Evolutionary conservation across 2,329 filamentous ascomycete species (phyloP).

Genomic region (Simplicillium sp.): DNA sequence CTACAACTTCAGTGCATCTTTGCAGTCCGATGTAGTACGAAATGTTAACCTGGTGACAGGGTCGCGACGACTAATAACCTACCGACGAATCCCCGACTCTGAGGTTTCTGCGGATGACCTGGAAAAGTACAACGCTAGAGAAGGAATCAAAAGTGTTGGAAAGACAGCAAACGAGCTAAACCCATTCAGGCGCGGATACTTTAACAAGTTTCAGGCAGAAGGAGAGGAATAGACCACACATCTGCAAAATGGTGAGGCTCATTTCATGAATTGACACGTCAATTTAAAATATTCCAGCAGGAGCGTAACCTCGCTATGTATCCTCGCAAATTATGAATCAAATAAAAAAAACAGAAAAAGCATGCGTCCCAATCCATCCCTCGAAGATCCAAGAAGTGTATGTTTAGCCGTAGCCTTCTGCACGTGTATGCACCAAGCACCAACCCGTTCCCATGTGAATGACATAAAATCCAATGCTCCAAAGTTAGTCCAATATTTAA

Average conservation of each 20-base stretch:
- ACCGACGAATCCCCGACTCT: conserved; percentile 57
- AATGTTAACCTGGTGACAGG: conserved; percentile 34
- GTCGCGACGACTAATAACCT: conserved; percentile 84
- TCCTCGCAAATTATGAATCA: no score
- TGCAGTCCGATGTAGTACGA: conserved; percentile 6
- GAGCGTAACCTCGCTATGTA: no score
- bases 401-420: no score
- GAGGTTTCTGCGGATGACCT: conserved; percentile 38
- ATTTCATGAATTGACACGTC: no score
- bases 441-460: no score
- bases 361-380: no score
- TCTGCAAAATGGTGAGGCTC: not conserved
- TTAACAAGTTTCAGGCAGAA: conserved; percentile 39
- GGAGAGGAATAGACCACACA: conserved; percentile 11
- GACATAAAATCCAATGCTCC: no score
- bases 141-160: conserved; percentile 24
- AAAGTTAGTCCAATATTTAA: conserved; percentile 12
- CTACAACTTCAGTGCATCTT: not conserved
- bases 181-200: conserved; percentile 50
- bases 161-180: conserved; percentile 50
- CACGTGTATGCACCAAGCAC: no score
- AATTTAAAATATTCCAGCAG: no score
- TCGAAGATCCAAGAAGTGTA: no score
- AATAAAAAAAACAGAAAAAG: no score
- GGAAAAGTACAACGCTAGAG: conserved; percentile 19